A percentile compares a stretch with the other conserved stretches of the same genome.
phyloP scores from a whole-genome alignment of 1,139 yeast species.

The Protomyces lactucae-debilis region DNA sequence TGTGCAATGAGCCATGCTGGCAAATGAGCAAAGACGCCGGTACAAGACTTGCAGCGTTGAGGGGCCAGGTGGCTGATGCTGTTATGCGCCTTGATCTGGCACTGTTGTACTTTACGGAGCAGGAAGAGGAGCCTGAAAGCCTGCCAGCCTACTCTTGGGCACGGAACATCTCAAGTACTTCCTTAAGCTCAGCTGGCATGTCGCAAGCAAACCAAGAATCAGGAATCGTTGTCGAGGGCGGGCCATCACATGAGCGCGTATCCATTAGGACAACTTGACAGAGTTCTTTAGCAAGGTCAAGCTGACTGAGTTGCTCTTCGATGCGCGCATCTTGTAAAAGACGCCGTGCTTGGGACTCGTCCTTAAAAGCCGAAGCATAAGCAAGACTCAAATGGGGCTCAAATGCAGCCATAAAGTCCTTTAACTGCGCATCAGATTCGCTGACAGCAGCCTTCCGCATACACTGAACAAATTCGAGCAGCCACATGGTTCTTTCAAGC shows the following conservation, averaged over 20 bases:
- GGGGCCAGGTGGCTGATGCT: conserved; percentile 7
- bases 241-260: background rate
- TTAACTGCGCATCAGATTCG: background rate
- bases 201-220: background rate
- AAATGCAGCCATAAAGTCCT: conserved; percentile 9
- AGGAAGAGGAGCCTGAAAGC: background rate
- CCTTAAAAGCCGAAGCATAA: conserved; percentile 10
- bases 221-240: background rate
- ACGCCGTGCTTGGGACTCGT: background rate
- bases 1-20: background rate
- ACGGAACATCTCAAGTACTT: background rate
- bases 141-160: background rate
- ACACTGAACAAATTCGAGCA: conserved; percentile 1
- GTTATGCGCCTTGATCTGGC: background rate
- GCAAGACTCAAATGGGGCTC: conserved; percentile 24
- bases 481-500: conserved; percentile 1
- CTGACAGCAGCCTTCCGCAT: conserved; percentile 6
- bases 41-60: background rate
- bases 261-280: conserved; percentile 17
- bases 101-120: background rate
- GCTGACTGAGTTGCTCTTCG: background rate
- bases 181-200: background rate
- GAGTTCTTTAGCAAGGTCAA: background rate
- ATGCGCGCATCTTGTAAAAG: background rate
- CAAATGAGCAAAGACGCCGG: background rate